A percentile compares a stretch with the other conserved stretches of the same genome.
These are phyloP conservation scores for Oidiodendron maius DNA, from an alignment of 495 filamentous ascomycete genomes.

Conservation along the genomic window DNA sequence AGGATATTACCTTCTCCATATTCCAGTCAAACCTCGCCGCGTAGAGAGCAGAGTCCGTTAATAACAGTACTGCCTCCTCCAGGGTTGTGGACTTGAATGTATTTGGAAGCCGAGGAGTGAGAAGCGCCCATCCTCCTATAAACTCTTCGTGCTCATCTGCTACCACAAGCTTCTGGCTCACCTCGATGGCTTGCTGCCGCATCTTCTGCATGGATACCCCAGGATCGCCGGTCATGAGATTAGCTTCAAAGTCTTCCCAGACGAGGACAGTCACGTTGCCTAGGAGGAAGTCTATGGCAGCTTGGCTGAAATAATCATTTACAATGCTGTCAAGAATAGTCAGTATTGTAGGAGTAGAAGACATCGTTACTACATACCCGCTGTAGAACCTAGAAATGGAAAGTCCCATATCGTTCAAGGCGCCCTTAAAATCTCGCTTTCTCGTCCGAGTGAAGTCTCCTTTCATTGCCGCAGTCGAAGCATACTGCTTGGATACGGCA, in stretches of 20 bases:
- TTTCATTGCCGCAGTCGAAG: conserved; percentile 88
- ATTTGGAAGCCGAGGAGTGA: conserved; percentile 55
- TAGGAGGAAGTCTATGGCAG: conserved; percentile 88
- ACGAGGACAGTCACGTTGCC: conserved; percentile 77
- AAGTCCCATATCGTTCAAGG: conserved; percentile 85
- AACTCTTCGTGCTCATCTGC: conserved; percentile 79
- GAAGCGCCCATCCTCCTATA: conserved; percentile 76
- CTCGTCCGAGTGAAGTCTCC: conserved; percentile 90
- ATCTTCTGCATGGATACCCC: conserved; percentile 77
- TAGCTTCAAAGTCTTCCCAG: conserved; percentile 86
- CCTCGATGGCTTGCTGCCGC: conserved; percentile 83
- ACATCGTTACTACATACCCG: conserved; percentile 31
- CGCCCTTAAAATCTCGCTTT: conserved; percentile 86
- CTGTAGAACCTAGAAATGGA: conserved; percentile 70
- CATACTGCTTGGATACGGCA: conserved; percentile 68
- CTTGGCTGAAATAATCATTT: conserved; percentile 93
- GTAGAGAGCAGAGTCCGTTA: conserved; percentile 82
- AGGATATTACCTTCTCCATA: conserved; percentile 83
- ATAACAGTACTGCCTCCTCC: conserved; percentile 76
- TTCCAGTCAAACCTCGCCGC: conserved; percentile 88
- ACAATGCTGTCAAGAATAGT: conserved; percentile 62
- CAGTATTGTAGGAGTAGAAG: conserved; percentile 4
- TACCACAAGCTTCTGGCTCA: conserved; percentile 74
- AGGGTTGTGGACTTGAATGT: conserved; percentile 63
- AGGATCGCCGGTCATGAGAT: conserved; percentile 82